A percentile compares a stretch with the other conserved stretches of the same genome.
These are phyloP conservation scores for Hylodesmum podocarpum DNA, from an alignment of 306 rosid species.

Conservation along the genomic window DNA sequence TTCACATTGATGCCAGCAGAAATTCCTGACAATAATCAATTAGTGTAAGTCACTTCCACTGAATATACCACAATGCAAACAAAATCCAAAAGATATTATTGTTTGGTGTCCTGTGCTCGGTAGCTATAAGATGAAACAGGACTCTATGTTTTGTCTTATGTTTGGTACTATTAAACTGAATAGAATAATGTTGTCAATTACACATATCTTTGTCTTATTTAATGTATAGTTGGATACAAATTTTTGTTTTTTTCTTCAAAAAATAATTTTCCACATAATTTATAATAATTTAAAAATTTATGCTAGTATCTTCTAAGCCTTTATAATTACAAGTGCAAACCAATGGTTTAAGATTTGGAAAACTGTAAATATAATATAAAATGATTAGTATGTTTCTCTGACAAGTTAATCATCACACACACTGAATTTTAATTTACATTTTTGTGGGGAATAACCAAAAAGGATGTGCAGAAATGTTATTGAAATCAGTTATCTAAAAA, in stretches of 20 bases:
- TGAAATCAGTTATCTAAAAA: not conserved
- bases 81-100: not conserved
- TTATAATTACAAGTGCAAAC: not conserved
- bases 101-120: not conserved
- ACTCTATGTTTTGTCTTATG: not conserved
- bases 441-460: not conserved
- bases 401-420: not conserved
- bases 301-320: not conserved
- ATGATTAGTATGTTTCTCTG: not conserved
- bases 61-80: conserved; percentile 1
- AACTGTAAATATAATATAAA: not conserved
- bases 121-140: not conserved
- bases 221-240: not conserved
- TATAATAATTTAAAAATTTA: not conserved
- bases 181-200: not conserved
- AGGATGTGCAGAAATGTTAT: not conserved
- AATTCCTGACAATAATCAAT: conserved; percentile 77
- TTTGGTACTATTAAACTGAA: not conserved
- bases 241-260: not conserved
- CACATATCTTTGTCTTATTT: not conserved
- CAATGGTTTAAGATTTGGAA: not conserved
- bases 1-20: conserved; percentile 97
- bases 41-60: conserved; percentile 63
- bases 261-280: not conserved
- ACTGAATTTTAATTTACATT: not conserved